Evolutionary conservation across 441 rosid species (phyloP).

Genomic region (Sinapis alba): DNA sequence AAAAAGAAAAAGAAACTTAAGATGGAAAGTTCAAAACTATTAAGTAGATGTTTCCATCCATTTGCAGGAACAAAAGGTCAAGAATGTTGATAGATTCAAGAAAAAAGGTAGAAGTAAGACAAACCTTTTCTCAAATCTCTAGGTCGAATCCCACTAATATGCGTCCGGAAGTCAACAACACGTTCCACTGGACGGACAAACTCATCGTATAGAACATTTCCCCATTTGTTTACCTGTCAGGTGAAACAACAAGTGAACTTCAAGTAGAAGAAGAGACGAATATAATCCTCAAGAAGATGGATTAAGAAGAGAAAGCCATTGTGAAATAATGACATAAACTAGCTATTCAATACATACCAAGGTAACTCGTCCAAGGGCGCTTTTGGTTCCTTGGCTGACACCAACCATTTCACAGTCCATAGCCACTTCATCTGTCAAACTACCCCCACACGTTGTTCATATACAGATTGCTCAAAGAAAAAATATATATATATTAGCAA

Average conservation of each 20-base stretch:
- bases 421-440: constrained; percentile 83
- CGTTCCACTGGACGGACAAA: constrained; percentile 91
- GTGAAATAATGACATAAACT: not conserved
- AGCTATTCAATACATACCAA: constrained; percentile 47
- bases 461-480: not conserved
- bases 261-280: not conserved
- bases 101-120: constrained; percentile 14
- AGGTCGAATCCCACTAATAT: constrained; percentile 90
- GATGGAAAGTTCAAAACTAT: not conserved
- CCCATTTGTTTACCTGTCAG: constrained; percentile 85
- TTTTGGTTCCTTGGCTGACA: constrained; percentile 79
- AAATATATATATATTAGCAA: not conserved
- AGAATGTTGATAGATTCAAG: not conserved
- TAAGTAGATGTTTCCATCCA: not conserved
- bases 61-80: not conserved
- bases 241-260: constrained; percentile 21
- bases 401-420: constrained; percentile 99
- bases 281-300: not conserved
- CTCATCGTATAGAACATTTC: constrained; percentile 84
- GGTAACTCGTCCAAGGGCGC: constrained; percentile 94
- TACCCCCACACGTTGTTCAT: constrained; percentile 45
- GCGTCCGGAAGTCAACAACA: constrained; percentile 87
- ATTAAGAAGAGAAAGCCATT: not conserved
- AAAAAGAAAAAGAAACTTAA: not conserved
- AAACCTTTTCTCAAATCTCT: constrained; percentile 80